Conservation (phyloP, 805 yeast genomes). For the Henningerozyma blattae region DNA sequence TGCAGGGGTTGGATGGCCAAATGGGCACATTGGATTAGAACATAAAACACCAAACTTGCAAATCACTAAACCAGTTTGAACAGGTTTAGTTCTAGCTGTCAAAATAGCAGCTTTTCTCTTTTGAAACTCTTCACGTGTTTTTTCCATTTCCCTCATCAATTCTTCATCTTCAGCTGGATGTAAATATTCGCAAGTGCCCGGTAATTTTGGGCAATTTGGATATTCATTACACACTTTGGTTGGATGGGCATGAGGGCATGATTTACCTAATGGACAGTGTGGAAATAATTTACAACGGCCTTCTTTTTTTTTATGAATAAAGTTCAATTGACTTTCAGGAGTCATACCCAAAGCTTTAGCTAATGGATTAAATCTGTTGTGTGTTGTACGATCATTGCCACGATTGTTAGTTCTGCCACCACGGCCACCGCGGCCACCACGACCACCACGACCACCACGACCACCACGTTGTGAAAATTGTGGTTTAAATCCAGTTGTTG, state of each 20-base stretch:
- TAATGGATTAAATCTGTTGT: constrained; percentile 25
- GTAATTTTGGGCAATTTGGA: constrained; percentile 67
- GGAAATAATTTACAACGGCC: constrained; percentile 67
- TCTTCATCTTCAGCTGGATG: constrained; percentile 81
- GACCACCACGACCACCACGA: constrained; percentile 10
- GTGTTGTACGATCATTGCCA: background rate
- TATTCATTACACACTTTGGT: constrained; percentile 59
- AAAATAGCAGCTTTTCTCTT: constrained; percentile 30
- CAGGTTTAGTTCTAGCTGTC: constrained; percentile 25
- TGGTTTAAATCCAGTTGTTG: constrained; percentile 10
- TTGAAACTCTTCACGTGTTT: constrained; percentile 40
- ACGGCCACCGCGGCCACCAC: constrained; percentile 13
- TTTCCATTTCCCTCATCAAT: constrained; percentile 55
- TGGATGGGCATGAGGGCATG: constrained; percentile 73
- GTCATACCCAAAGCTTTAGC: constrained; percentile 28
- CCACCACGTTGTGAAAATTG: constrained; percentile 14
- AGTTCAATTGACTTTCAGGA: constrained; percentile 15
- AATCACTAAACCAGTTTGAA: constrained; percentile 39
- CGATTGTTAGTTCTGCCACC: constrained; percentile 8
- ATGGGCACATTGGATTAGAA: constrained; percentile 69
- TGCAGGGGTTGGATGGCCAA: constrained; percentile 87
- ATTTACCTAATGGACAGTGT: constrained; percentile 48
- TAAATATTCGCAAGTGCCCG: constrained; percentile 71
- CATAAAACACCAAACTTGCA: constrained; percentile 74
- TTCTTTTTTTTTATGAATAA: constrained; percentile 37